A percentile compares a stretch with the other conserved stretches of the same genome.
Conservation (phyloP, 345 rosid species). For the Citropsis articulata region DNA sequence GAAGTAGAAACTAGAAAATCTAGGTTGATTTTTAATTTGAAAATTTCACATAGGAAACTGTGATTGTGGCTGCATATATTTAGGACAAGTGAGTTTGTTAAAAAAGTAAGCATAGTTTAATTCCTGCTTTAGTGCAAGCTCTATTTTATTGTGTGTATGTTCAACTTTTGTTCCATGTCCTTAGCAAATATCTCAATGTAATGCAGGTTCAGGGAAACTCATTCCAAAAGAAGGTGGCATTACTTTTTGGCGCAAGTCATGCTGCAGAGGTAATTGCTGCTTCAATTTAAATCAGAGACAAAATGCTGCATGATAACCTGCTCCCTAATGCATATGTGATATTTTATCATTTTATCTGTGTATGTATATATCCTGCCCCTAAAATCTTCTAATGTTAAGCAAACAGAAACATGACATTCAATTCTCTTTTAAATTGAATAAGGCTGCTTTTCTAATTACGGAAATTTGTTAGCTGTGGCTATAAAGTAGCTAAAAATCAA, state of each 20-base stretch:
- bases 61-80: background rate
- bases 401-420: background rate
- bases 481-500: background rate
- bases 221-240: conserved; percentile 87
- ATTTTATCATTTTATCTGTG: background rate
- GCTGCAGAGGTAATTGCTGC: conserved; percentile 61
- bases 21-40: background rate
- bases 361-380: background rate
- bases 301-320: background rate
- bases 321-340: background rate
- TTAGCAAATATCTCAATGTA: conserved; percentile 11
- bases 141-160: background rate
- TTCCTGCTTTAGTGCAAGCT: conserved; percentile 4
- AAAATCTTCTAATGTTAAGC: background rate
- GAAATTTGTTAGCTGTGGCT: background rate
- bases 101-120: conserved; percentile 6
- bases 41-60: background rate
- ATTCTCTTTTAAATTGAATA: background rate
- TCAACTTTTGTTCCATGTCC: background rate
- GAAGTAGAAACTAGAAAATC: background rate
- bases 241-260: conserved; percentile 79
- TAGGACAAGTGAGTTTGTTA: background rate
- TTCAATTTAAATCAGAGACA: conserved; percentile 3
- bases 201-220: conserved; percentile 91
- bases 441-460: background rate